Base-by-base conservation (phyloP, 208 protist species). In the Trypanosoma rangeli region DNA sequence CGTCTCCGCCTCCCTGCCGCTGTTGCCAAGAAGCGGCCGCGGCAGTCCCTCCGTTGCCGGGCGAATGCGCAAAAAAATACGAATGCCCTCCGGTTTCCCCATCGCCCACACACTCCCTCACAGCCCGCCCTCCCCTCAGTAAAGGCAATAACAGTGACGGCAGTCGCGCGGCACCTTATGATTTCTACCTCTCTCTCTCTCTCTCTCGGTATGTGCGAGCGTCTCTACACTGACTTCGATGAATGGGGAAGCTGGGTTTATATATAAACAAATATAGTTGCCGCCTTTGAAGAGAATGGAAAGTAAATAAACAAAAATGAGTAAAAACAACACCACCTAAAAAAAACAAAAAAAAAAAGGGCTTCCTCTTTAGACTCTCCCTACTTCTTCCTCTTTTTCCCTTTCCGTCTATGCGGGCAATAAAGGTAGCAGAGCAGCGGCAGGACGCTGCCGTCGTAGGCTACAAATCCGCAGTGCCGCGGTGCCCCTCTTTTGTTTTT, bases 31-130 rank as follows among this genome's bases (percentile, higher is more conserved):
- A 18, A 92, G 60, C 15, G 74, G 66, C 53, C 81, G 84, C n/a
- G 46, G 5, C 4, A 89, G 89, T 49, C 66, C 39, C 33, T 83
- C 87, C 15, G 80, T 76, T 16, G 79, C 64, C 0, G 90, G 90
- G 3, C 90, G 84, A 63, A 96, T 78, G 48, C 90, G 81, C 13
- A 96, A 68, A 71, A 90, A 96, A 39, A 92, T 80, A 7, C 77
- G 82, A 71, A 94, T 94, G 48, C 84, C 82, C 62, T 89, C 78
- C 31, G 72, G 70, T 18, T 73, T 82, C 57, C 48, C 70, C 73
- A 61, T 74, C 49, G n/a, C 16, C 22, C 16, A 1, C 49, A 1
- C 2, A 7, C 4, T 9, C 33, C 7, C 33, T 7, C 33, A 7
- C 33, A 37, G 33, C 33, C 33, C 33, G 15, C 20, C 10, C 10